Conservation (phyloP, 306 rosid species). For the Quercus engelmannii region DNA sequence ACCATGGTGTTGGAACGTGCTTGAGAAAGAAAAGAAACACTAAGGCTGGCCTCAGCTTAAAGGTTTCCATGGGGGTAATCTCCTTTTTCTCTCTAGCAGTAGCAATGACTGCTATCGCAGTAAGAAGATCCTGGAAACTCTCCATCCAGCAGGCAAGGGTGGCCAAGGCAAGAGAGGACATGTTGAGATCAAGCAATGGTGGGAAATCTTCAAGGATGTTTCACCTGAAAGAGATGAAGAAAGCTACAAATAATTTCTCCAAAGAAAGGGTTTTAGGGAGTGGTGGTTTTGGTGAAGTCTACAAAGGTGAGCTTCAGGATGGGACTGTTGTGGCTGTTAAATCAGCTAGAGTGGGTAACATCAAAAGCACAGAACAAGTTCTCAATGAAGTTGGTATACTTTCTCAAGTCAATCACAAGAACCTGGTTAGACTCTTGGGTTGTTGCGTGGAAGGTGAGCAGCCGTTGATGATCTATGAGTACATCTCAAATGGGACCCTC, state of each 20-base stretch:
- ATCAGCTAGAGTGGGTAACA: slow-evolving; percentile 82
- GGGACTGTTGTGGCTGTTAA: slow-evolving; percentile 84
- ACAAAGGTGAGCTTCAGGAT: slow-evolving; percentile 75
- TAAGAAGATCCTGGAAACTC: slow-evolving; percentile 37
- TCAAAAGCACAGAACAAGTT: slow-evolving; percentile 88
- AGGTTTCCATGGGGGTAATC: slow-evolving; percentile 41
- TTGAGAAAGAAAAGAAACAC: slow-evolving; percentile 37
- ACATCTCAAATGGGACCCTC: slow-evolving; percentile 89
- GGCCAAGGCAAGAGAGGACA: slow-evolving; percentile 57
- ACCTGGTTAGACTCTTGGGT: slow-evolving; percentile 81
- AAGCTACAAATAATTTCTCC: slow-evolving; percentile 77
- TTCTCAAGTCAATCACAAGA: slow-evolving; percentile 91
- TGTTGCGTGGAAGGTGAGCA: slow-evolving; percentile 82
- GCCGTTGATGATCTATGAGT: slow-evolving; percentile 91
- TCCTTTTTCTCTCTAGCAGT: slow-evolving; percentile 48
- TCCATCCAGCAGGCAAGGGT: slow-evolving; percentile 30
- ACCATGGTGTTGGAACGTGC: slow-evolving; percentile 57
- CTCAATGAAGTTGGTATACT: slow-evolving; percentile 91
- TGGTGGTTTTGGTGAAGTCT: slow-evolving; percentile 96
- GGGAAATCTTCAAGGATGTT: slow-evolving; percentile 67
- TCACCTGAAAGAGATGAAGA: slow-evolving; percentile 71
- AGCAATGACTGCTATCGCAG: slow-evolving; percentile 29
- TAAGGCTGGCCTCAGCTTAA: slow-evolving; percentile 38
- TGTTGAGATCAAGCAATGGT: slow-evolving; percentile 45
- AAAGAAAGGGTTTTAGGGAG: slow-evolving; percentile 63